Conservation (phyloP, 208 protist genomes). For the Crithidia brevicula region DNA sequence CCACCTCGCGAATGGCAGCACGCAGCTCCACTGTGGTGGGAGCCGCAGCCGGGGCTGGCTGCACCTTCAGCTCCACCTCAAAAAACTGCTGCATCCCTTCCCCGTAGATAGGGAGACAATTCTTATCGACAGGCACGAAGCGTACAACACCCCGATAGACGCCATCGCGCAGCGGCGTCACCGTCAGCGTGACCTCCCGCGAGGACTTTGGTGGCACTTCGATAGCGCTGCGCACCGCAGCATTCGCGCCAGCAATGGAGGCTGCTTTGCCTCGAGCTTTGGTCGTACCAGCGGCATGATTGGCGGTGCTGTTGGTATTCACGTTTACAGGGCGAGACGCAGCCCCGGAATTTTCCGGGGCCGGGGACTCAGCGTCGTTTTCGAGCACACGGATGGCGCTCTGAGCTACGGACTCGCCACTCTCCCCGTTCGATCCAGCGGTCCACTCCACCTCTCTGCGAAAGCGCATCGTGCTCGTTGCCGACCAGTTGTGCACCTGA, state of each 20-base stretch:
- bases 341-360: not conserved
- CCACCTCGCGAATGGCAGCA: conserved; percentile 76
- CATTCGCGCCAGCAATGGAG: not conserved
- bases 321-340: not conserved
- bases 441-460: conserved; percentile 73
- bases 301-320: not conserved
- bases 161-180: conserved; percentile 88
- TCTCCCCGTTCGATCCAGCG: conserved; percentile 23
- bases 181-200: conserved; percentile 75
- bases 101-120: conserved; percentile 19
- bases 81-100: conserved; percentile 87
- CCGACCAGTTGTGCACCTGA: conserved; percentile 34
- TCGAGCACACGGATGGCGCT: conserved; percentile 9
- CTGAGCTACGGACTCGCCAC: not conserved
- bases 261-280: not conserved
- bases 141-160: conserved; percentile 62
- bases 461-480: conserved; percentile 80
- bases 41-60: conserved; percentile 26
- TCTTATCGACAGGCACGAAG: conserved; percentile 64
- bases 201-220: conserved; percentile 85
- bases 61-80: conserved; percentile 70
- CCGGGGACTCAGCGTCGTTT: not conserved
- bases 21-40: conserved; percentile 69
- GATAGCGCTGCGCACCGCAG: conserved; percentile 36
- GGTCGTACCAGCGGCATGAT: not conserved